phyloP scores from a whole-genome alignment of 139 green algal genomes.

The Coccomyxa sp. region DNA sequence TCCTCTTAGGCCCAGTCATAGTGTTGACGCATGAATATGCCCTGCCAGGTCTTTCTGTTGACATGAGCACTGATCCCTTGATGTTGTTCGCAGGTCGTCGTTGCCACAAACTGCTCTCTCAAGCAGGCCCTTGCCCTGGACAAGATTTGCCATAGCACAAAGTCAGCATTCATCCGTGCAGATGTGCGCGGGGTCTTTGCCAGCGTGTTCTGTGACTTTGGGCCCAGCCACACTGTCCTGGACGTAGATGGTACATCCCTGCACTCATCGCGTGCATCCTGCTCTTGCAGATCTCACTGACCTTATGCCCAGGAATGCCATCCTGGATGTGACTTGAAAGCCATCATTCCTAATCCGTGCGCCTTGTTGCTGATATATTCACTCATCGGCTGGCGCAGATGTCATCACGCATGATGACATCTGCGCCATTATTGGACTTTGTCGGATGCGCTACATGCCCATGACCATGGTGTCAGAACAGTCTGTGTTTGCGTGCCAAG shows the following conservation, averaged over 20 bases:
- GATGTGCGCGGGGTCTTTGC: conserved; percentile 91
- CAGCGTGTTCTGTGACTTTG: conserved; percentile 96
- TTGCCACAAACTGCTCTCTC: conserved; percentile 62
- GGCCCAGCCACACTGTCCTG: conserved; percentile 75
- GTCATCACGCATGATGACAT: too few relatives aligned
- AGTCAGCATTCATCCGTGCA: conserved; percentile 83
- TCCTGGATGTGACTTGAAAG: too few relatives aligned
- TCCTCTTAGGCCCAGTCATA: too few relatives aligned
- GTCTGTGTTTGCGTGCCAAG: background rate
- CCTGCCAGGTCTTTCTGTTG: background rate
- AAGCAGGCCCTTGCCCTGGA: conserved; percentile 70
- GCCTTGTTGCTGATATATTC: too few relatives aligned
- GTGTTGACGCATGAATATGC: background rate
- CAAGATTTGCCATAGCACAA: conserved; percentile 69
- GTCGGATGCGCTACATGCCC: too few relatives aligned
- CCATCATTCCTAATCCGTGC: too few relatives aligned
- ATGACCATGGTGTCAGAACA: background rate
- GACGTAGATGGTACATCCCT: conserved; percentile 80
- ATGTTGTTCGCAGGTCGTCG: conserved; percentile 72
- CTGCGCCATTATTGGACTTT: too few relatives aligned
- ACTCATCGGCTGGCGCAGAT: too few relatives aligned
- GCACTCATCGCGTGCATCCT: background rate
- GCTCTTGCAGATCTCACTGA: too few relatives aligned
- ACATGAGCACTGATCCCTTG: too few relatives aligned
- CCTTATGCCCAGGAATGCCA: too few relatives aligned